Conservation (phyloP, 345 rosid genomes). For the Turnera subulata region DNA sequence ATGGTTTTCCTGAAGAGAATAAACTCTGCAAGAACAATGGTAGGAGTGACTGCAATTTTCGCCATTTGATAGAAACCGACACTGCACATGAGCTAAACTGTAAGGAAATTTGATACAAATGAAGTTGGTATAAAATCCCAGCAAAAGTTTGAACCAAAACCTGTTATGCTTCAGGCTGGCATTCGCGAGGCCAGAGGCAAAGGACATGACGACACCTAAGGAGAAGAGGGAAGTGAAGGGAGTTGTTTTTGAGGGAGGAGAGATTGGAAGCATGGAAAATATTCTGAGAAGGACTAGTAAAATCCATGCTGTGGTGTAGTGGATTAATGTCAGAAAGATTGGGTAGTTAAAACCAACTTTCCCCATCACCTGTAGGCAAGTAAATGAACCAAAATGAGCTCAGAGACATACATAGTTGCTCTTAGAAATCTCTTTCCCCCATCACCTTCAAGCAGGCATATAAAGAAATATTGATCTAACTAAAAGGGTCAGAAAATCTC, state of each 20-base stretch:
- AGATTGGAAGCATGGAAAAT: conserved; percentile 65
- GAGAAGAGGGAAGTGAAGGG: conserved; percentile 76
- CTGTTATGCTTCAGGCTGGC: conserved; percentile 88
- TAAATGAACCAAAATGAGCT: too few relatives aligned
- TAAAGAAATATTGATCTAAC: too few relatives aligned
- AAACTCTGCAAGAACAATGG: conserved; percentile 84
- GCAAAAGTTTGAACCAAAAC: conserved; percentile 21
- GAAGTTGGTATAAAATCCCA: neutral
- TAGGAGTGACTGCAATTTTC: conserved; percentile 94
- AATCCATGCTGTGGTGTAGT: conserved; percentile 73
- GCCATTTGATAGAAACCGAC: conserved; percentile 98
- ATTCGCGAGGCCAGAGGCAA: conserved; percentile 93
- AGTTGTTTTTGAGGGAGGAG: conserved; percentile 80
- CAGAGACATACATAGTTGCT: too few relatives aligned
- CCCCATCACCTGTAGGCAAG: conserved; percentile 65
- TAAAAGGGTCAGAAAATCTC: too few relatives aligned
- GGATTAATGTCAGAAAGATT: conserved; percentile 76
- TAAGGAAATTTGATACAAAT: conserved; percentile 12
- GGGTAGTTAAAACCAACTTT: conserved; percentile 81
- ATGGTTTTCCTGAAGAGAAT: conserved; percentile 59
- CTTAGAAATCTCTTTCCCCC: too few relatives aligned
- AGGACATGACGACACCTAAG: conserved; percentile 86
- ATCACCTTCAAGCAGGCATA: too few relatives aligned
- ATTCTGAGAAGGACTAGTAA: conserved; percentile 73
- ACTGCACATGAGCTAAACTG: conserved; percentile 34